phyloP scores from a whole-genome alignment of 2,329 filamentous ascomycete genomes.

The Cercospora brassicicola region DNA sequence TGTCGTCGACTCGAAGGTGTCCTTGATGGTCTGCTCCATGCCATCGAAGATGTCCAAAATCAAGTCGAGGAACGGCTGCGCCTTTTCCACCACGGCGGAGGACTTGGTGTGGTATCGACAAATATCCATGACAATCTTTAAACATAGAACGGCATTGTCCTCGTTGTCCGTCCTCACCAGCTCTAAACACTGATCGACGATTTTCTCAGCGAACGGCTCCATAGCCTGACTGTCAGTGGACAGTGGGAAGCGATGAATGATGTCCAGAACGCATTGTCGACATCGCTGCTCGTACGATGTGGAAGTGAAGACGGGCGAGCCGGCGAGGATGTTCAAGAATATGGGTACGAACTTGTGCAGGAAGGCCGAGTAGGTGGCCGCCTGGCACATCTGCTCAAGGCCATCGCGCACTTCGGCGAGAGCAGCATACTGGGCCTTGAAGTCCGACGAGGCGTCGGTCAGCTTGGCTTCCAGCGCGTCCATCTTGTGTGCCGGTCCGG shows the following conservation, averaged over 20 bases:
- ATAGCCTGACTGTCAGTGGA: constrained; percentile 66
- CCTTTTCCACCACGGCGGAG: constrained; percentile 67
- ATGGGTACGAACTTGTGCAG: constrained; percentile 85
- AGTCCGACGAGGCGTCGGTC: constrained; percentile 57
- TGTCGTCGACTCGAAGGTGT: constrained; percentile 76
- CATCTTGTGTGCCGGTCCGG: constrained; percentile 27
- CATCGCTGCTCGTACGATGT: constrained; percentile 90
- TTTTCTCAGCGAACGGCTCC: constrained; percentile 82
- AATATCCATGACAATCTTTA: constrained; percentile 97
- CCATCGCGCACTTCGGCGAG: constrained; percentile 86
- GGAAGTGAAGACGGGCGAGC: constrained; percentile 86
- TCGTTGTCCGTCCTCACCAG: constrained; percentile 92
- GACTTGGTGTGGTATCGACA: constrained; percentile 84
- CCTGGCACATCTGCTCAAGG: constrained; percentile 82
- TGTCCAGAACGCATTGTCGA: constrained; percentile 90
- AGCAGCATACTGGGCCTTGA: constrained; percentile 76
- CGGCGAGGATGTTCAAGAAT: constrained; percentile 80
- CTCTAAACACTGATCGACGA: constrained; percentile 86
- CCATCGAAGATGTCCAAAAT: constrained; percentile 96
- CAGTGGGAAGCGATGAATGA: constrained; percentile 81
- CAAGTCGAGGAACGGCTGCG: constrained; percentile 84
- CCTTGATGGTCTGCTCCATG: constrained; percentile 90
- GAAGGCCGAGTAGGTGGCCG: constrained; percentile 75
- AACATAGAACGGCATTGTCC: constrained; percentile 96
- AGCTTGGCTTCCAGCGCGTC: constrained; percentile 51